Conservation (phyloP, 2,329 filamentous ascomycete genomes). For the Blastomyces percursus region DNA sequence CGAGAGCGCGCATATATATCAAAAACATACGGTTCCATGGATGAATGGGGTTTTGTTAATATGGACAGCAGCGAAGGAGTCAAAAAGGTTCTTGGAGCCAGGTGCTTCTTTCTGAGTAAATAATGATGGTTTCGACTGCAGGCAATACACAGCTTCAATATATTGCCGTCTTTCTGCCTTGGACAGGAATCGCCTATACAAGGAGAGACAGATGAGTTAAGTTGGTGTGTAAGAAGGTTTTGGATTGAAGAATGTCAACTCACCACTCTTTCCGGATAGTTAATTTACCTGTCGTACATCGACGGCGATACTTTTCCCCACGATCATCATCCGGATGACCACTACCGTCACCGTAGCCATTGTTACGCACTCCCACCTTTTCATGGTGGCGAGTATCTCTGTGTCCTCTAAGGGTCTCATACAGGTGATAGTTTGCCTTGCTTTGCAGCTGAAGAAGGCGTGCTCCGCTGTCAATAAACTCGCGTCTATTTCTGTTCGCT, state of each 20-base stretch:
- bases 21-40: slow-evolving; percentile 13
- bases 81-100: slow-evolving; percentile 15
- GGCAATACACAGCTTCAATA: slow-evolving; percentile 14
- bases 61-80: slow-evolving; percentile 13
- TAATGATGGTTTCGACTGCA: slow-evolving; percentile 11
- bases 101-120: slow-evolving; percentile 10
- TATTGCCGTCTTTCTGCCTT: slow-evolving; percentile 13
- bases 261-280: slow-evolving; percentile 13
- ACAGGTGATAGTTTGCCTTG: slow-evolving; percentile 7
- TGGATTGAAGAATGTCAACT: background rate
- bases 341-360: background rate
- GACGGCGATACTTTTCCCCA: background rate
- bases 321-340: background rate
- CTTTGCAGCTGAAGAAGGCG: slow-evolving; percentile 10
- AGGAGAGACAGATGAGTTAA: background rate
- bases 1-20: background rate
- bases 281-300: slow-evolving; percentile 9
- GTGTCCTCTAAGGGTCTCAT: slow-evolving; percentile 5
- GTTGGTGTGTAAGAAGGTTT: background rate
- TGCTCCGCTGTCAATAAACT: slow-evolving; percentile 4
- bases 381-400: background rate
- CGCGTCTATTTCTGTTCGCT: background rate
- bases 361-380: background rate
- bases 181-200: slow-evolving; percentile 11
- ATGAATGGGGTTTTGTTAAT: slow-evolving; percentile 14